These are phyloP conservation scores for Oenanthe javanica DNA, from an alignment of 140 eudicot species.

Conservation along the genomic window DNA sequence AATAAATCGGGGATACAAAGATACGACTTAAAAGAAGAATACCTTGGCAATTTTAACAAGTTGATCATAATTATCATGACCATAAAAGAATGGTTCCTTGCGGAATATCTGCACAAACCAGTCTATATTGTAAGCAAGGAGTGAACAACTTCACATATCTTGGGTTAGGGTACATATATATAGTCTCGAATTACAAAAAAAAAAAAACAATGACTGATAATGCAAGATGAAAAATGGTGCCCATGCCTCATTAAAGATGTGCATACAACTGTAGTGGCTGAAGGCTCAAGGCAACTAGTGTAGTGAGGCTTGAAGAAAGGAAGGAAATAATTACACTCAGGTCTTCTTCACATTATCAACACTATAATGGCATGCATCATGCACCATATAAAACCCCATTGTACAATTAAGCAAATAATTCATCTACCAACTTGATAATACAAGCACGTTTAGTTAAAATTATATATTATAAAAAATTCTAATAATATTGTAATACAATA, in stretches of 20 bases:
- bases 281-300: neutral
- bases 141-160: slow-evolving; percentile 9
- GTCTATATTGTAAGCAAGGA: slow-evolving; percentile 10
- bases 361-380: neutral
- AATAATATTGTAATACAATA: no score
- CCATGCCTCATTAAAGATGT: neutral
- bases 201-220: neutral
- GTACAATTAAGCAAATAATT: neutral
- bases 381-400: neutral
- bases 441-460: no score
- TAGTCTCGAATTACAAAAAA: neutral
- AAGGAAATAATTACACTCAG: slow-evolving; percentile 11
- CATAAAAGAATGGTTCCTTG: slow-evolving; percentile 94
- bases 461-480: no score
- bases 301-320: slow-evolving; percentile 1
- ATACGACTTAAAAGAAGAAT: neutral
- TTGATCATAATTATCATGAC: slow-evolving; percentile 95
- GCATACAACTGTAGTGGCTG: no score
- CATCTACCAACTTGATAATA: no score
- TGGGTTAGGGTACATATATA: neutral
- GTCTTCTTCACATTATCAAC: neutral
- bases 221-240: neutral
- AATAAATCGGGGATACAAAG: neutral
- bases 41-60: slow-evolving; percentile 96
- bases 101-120: slow-evolving; percentile 73